These are phyloP conservation scores for Fusarium pininemorale DNA, from an alignment of 2,329 filamentous ascomycete genomes.

Conservation along the genomic window DNA sequence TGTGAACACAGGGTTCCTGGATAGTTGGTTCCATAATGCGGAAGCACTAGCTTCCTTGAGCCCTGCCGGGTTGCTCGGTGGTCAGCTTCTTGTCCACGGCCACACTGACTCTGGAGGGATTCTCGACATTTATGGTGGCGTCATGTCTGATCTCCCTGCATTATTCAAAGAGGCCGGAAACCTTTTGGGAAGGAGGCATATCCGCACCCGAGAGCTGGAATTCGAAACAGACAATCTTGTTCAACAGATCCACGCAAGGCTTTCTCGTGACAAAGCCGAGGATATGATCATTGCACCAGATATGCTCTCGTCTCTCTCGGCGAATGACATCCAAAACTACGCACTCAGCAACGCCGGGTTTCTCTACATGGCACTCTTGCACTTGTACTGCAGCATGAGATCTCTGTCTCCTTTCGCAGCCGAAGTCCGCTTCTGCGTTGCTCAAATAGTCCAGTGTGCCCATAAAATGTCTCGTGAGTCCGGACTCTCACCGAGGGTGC, in stretches of 20 bases:
- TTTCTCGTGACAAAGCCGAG: not conserved
- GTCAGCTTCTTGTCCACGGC: not conserved
- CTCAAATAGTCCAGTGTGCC: conserved; percentile 13
- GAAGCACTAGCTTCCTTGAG: conserved; percentile 26
- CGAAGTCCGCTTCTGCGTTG: conserved; percentile 5
- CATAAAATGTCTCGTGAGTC: conserved; percentile 2
- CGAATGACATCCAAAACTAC: conserved; percentile 19
- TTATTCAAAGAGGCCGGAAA: not conserved
- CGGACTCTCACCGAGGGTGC: conserved; percentile 10
- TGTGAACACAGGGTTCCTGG: not conserved
- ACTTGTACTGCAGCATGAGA: conserved; percentile 9
- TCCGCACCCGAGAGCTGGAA: no score
- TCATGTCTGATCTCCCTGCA: conserved; percentile 25
- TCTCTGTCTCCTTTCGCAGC: not conserved
- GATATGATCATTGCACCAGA: not conserved
- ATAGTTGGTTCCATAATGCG: conserved; percentile 31
- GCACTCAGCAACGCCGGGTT: conserved; percentile 24
- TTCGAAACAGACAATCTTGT: not conserved
- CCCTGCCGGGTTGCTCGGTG: not conserved
- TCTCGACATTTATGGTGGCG: conserved; percentile 25
- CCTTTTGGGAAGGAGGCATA: no score
- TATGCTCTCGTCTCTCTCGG: not conserved
- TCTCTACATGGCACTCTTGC: conserved; percentile 24
- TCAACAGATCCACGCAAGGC: not conserved
- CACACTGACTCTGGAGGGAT: not conserved